Conservation (phyloP, 2,329 filamentous ascomycete species). For the Colletotrichum coccodes region DNA sequence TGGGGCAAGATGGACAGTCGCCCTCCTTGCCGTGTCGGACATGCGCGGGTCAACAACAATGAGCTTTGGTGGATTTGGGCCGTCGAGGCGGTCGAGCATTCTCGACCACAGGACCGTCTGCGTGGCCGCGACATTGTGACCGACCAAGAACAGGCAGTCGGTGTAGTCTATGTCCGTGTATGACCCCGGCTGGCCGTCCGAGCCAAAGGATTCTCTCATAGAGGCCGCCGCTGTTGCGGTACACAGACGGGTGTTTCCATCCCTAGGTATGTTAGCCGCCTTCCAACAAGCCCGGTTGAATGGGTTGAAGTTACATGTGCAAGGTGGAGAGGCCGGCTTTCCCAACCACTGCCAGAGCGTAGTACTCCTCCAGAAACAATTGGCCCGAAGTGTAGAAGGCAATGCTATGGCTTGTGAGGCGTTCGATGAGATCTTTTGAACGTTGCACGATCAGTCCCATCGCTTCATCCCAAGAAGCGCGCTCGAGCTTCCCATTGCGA, state of each 20-base stretch:
- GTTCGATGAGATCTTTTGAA: slow-evolving; percentile 40
- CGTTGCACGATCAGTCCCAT: slow-evolving; percentile 46
- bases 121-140: slow-evolving; percentile 47
- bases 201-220: slow-evolving; percentile 50
- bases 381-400: slow-evolving; percentile 50
- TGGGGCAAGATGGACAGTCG: slow-evolving; percentile 46
- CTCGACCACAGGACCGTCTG: slow-evolving; percentile 50
- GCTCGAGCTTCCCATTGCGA: slow-evolving; percentile 45
- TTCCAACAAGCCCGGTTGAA: too few species aligned
- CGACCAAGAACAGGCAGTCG: slow-evolving; percentile 48
- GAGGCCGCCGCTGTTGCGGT: slow-evolving; percentile 49
- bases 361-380: slow-evolving; percentile 50
- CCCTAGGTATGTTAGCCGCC: slow-evolving; percentile 36
- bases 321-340: slow-evolving; percentile 48
- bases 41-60: slow-evolving; percentile 47
- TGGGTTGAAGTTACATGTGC: not conserved
- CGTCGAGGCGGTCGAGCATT: slow-evolving; percentile 45
- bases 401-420: slow-evolving; percentile 48
- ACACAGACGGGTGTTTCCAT: slow-evolving; percentile 50
- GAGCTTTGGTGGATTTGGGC: slow-evolving; percentile 45
- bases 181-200: slow-evolving; percentile 48
- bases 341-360: slow-evolving; percentile 48
- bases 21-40: slow-evolving; percentile 45
- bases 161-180: slow-evolving; percentile 49
- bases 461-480: slow-evolving; percentile 48